A percentile compares a stretch with the other conserved stretches of the same genome.
Conservation (phyloP, 2,329 filamentous ascomycete genomes). For the Xylariales sp. region DNA sequence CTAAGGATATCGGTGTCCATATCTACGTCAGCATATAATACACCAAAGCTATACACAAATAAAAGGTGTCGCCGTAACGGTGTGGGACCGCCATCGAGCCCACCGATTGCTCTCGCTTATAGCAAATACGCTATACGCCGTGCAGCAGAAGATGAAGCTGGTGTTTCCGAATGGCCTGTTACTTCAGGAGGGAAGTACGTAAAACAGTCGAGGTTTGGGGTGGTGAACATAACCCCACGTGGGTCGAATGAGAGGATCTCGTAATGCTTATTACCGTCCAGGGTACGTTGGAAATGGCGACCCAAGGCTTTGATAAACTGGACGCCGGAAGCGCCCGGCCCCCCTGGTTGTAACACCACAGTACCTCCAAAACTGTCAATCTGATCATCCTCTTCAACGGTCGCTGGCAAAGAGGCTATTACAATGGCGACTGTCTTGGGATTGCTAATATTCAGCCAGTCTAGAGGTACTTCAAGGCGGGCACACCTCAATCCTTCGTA, state of each 20-base stretch:
- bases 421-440: slow-evolving; percentile 31
- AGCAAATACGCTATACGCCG: slow-evolving; percentile 20
- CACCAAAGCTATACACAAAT: slow-evolving; percentile 18
- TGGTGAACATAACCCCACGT: slow-evolving; percentile 32
- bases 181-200: too few relatives aligned
- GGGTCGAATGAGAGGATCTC: slow-evolving; percentile 41
- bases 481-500: slow-evolving; percentile 35
- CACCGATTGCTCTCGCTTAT: slow-evolving; percentile 24
- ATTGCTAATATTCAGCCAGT: slow-evolving; percentile 30
- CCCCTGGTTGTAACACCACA: slow-evolving; percentile 40
- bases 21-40: slow-evolving; percentile 21
- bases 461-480: slow-evolving; percentile 36
- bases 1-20: slow-evolving; percentile 21
- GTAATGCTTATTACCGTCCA: slow-evolving; percentile 19
- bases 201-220: slow-evolving; percentile 35
- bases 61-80: slow-evolving; percentile 21
- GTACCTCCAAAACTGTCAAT: slow-evolving; percentile 37
- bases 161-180: too few relatives aligned
- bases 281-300: slow-evolving; percentile 21
- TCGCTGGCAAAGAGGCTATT: slow-evolving; percentile 34
- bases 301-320: slow-evolving; percentile 19
- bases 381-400: slow-evolving; percentile 30
- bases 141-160: too few relatives aligned
- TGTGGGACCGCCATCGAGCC: slow-evolving; percentile 13
- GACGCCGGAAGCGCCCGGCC: slow-evolving; percentile 38